Conservation (phyloP, 2,329 filamentous ascomycete genomes). For the Albifimbria verrucaria region DNA sequence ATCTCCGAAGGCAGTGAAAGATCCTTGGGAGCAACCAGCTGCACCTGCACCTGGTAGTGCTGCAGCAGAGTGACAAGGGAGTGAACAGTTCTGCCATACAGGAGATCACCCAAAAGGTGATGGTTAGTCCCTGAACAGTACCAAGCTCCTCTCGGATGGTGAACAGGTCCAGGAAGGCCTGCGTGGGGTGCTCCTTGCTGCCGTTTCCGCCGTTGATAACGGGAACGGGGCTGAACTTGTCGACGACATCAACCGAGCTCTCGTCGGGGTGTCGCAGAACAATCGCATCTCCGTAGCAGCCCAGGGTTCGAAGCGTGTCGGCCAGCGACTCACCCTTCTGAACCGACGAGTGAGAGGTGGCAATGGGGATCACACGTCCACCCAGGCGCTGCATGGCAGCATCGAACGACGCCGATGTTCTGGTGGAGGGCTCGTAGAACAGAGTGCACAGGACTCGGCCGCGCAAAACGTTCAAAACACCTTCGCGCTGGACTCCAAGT, state of each 20-base stretch:
- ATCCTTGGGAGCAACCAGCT: slow-evolving; percentile 81
- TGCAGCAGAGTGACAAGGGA: slow-evolving; percentile 90
- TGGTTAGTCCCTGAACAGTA: slow-evolving; percentile 90
- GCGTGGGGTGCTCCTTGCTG: slow-evolving; percentile 92
- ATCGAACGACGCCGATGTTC: slow-evolving; percentile 94
- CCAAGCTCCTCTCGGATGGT: slow-evolving; percentile 97
- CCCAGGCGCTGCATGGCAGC: slow-evolving; percentile 98
- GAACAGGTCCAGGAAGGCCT: slow-evolving; percentile 96
- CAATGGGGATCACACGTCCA: slow-evolving; percentile 77
- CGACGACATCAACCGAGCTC: slow-evolving; percentile 73
- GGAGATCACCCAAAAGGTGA: slow-evolving; percentile 94
- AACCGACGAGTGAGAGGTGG: slow-evolving; percentile 81
- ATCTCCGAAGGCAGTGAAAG: slow-evolving; percentile 76
- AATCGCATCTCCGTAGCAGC: slow-evolving; percentile 90
- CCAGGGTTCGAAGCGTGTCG: slow-evolving; percentile 89
- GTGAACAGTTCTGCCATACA: slow-evolving; percentile 92
- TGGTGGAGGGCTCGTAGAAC: slow-evolving; percentile 97
- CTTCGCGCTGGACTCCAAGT: slow-evolving; percentile 86
- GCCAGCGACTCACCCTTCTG: slow-evolving; percentile 93
- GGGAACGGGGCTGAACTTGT: slow-evolving; percentile 83
- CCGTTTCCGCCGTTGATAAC: slow-evolving; percentile 98
- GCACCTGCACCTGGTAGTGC: slow-evolving; percentile 92
- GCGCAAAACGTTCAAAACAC: slow-evolving; percentile 81
- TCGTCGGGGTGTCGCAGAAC: slow-evolving; percentile 93
- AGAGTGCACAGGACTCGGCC: slow-evolving; percentile 85